phyloP scores from a whole-genome alignment of 345 rosid genomes.

The Turnera subulata region DNA sequence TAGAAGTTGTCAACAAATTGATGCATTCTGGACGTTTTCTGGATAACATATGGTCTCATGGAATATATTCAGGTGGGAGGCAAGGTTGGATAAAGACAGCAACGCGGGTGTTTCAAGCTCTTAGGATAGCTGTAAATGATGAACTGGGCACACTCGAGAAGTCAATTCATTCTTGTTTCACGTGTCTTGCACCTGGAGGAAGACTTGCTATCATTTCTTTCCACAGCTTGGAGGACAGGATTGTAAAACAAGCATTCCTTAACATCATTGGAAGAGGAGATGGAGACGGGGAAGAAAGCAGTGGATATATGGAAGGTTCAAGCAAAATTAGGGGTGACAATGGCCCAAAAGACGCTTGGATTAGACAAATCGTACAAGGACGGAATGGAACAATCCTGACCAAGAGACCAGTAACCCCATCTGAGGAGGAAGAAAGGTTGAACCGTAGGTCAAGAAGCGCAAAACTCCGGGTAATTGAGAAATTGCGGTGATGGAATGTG shows the following conservation, averaged over 20 bases:
- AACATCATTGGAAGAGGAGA: conserved; percentile 45
- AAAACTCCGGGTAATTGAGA: conserved; percentile 82
- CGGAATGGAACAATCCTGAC: conserved; percentile 66
- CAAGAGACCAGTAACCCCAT: conserved; percentile 88
- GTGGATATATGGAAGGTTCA: conserved; percentile 15
- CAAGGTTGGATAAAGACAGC: conserved; percentile 99
- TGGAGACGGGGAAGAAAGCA: conserved; percentile 16
- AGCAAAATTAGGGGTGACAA: conserved; percentile 18
- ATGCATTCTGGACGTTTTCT: not conserved
- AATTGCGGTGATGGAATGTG: conserved; percentile 7
- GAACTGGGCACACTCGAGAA: conserved; percentile 75
- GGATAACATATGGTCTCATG: conserved; percentile 4
- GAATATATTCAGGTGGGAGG: conserved; percentile 58
- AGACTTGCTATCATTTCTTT: conserved; percentile 89
- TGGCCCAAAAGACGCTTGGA: conserved; percentile 49
- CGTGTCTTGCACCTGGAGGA: conserved; percentile 83
- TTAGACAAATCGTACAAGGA: conserved; percentile 54
- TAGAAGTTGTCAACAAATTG: not conserved
- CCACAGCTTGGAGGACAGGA: conserved; percentile 94
- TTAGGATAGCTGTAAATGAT: conserved; percentile 89
- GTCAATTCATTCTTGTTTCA: conserved; percentile 60
- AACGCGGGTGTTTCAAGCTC: conserved; percentile 84
- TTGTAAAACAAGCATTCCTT: conserved; percentile 86
- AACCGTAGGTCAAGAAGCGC: conserved; percentile 83
- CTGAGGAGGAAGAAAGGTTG: conserved; percentile 69